phyloP scores from a whole-genome alignment of 257 asterid genomes.

The Lycium barbarum region DNA sequence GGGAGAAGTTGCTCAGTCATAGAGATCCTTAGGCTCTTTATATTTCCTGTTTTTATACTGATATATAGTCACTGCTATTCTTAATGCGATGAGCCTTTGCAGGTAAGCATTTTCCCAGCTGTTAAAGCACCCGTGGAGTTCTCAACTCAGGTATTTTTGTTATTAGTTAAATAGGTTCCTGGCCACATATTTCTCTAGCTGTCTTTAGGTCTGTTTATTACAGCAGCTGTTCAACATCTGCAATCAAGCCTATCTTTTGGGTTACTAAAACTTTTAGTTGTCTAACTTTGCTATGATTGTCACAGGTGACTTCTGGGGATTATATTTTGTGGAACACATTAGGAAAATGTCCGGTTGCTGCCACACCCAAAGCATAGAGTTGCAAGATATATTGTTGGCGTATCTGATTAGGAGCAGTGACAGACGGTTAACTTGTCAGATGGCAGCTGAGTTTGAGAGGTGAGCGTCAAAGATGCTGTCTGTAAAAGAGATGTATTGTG shows the following conservation, averaged over 20 bases:
- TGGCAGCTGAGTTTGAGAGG: constrained; percentile 11
- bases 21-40: constrained; percentile 2
- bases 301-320: constrained; percentile 87
- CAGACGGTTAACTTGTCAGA: neutral
- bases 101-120: constrained; percentile 91
- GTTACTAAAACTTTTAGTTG: neutral
- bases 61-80: neutral
- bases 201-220: constrained; percentile 11
- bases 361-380: constrained; percentile 57
- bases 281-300: constrained; percentile 34
- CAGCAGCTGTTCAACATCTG: neutral
- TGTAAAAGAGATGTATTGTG: neutral
- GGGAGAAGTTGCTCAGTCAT: constrained; percentile 21
- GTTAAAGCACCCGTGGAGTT: constrained; percentile 89
- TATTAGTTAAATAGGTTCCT: neutral
- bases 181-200: constrained; percentile 8
- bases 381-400: neutral
- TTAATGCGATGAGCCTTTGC: constrained; percentile 38
- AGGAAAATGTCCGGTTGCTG: constrained; percentile 88
- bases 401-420: constrained; percentile 21
- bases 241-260: constrained; percentile 6
- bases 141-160: constrained; percentile 74
- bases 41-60: neutral
- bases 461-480: neutral
- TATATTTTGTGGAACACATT: constrained; percentile 92